Evolutionary conservation across 2,329 filamentous ascomycete species (phyloP).

Genomic region (Beauveria rudraprayagi): DNA sequence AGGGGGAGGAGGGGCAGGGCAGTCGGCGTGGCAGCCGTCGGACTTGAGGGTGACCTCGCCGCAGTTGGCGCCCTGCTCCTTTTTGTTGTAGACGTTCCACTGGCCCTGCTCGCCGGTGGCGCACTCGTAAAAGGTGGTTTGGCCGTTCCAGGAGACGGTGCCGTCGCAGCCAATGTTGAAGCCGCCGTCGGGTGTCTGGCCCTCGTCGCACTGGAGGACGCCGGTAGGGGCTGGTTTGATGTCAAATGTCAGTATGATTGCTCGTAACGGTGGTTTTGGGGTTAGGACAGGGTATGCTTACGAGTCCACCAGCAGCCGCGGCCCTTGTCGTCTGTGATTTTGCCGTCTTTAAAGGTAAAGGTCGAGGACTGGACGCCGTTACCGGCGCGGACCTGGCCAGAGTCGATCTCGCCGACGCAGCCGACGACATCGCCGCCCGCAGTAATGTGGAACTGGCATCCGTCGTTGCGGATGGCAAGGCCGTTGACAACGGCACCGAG

Average conservation of each 20-base stretch:
- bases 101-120: conserved; percentile 42
- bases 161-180: conserved; percentile 50
- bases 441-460: conserved; percentile 38
- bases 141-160: conserved; percentile 41
- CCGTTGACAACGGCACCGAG: conserved; percentile 15
- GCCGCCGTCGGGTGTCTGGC: conserved; percentile 41
- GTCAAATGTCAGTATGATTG: not conserved
- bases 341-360: conserved; percentile 47
- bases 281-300: conserved; percentile 24
- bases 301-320: conserved; percentile 57
- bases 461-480: conserved; percentile 14
- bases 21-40: conserved; percentile 26
- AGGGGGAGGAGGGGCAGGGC: conserved; percentile 13
- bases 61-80: conserved; percentile 35
- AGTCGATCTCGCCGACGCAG: conserved; percentile 49
- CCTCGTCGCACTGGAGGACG: conserved; percentile 54
- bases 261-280: not conserved
- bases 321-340: conserved; percentile 47
- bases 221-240: conserved; percentile 39
- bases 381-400: conserved; percentile 49
- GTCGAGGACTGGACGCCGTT: conserved; percentile 37
- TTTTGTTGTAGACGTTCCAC: conserved; percentile 46
- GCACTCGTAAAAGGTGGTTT: conserved; percentile 51
- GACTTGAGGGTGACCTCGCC: conserved; percentile 38
- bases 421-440: conserved; percentile 42